Conservation (phyloP, 371 early-diverging fungal genomes). For the Gilbertella persicaria region DNA sequence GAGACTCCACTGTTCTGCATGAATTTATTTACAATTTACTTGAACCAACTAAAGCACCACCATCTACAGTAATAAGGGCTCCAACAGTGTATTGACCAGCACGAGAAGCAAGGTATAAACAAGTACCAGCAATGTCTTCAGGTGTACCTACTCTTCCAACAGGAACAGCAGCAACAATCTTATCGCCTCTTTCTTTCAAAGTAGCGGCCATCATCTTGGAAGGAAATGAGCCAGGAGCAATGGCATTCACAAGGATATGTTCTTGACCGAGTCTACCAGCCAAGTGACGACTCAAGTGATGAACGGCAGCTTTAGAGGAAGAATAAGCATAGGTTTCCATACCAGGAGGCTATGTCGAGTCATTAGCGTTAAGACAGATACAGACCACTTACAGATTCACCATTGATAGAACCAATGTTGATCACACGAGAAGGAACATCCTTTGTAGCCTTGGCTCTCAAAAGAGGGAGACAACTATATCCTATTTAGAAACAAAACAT, state of each 20-base stretch:
- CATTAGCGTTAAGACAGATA: too few species aligned
- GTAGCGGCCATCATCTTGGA: slow-evolving; percentile 91
- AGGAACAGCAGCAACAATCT: slow-evolving; percentile 62
- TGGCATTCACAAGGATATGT: slow-evolving; percentile 82
- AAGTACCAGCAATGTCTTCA: slow-evolving; percentile 86
- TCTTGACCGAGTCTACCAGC: slow-evolving; percentile 66
- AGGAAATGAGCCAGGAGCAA: slow-evolving; percentile 90
- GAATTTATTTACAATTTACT: slow-evolving; percentile 21
- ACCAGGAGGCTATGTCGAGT: slow-evolving; percentile 54
- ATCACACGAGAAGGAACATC: slow-evolving; percentile 63
- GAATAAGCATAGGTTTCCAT: slow-evolving; percentile 77
- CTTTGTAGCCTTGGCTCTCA: slow-evolving; percentile 66
- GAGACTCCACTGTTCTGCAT: too few species aligned
- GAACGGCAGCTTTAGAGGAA: slow-evolving; percentile 79
- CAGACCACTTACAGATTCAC: slow-evolving; percentile 58
- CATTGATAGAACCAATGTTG: slow-evolving; percentile 78
- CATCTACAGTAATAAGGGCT: slow-evolving; percentile 78
- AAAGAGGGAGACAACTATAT: slow-evolving; percentile 68
- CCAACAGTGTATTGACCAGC: slow-evolving; percentile 84
- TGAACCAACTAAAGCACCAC: slow-evolving; percentile 56
- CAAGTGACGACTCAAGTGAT: slow-evolving; percentile 73
- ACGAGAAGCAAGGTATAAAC: slow-evolving; percentile 69
- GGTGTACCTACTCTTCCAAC: slow-evolving; percentile 79
- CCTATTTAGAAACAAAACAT: background rate
- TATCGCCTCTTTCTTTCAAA: slow-evolving; percentile 57